Percentiles rank a stretch among this genome's conserved stretches.
phyloP scores from a whole-genome alignment of 148 eudicot genomes.

The Amaranthus hypochondriacus region DNA sequence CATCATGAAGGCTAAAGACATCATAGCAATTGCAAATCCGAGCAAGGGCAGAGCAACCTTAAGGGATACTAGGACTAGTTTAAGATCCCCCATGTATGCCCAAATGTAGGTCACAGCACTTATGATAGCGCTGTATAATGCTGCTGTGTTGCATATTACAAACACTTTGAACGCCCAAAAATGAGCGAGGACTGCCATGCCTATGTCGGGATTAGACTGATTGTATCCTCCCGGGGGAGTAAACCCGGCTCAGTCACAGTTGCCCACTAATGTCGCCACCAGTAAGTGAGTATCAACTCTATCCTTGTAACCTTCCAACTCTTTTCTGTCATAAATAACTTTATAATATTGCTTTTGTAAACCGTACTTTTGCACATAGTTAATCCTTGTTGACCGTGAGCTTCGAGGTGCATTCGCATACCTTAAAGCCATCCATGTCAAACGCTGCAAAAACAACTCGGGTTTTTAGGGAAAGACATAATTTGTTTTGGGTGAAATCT shows the following conservation, averaged over 20 bases:
- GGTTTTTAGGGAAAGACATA: no score
- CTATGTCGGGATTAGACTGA: constrained; percentile 4
- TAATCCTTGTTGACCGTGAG: constrained; percentile 11
- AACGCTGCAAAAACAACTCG: constrained; percentile 7
- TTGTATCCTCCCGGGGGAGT: constrained; percentile 18
- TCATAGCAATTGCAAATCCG: constrained; percentile 37
- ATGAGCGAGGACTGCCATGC: constrained; percentile 14
- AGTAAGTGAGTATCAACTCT: constrained; percentile 21
- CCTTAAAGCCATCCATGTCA: constrained; percentile 24
- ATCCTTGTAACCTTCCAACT: constrained; percentile 16
- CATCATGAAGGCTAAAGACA: constrained; percentile 48
- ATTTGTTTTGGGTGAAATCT: no score
- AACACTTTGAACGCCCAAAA: constrained; percentile 22
- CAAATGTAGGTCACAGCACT: constrained; percentile 37
- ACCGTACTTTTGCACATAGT: background rate
- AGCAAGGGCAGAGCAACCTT: constrained; percentile 33
- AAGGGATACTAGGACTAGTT: constrained; percentile 19
- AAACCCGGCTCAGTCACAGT: constrained; percentile 28
- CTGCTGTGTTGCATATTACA: constrained; percentile 38
- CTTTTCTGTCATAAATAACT: background rate
- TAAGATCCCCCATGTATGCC: constrained; percentile 39
- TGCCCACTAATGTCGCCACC: constrained; percentile 25
- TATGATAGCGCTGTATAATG: constrained; percentile 36
- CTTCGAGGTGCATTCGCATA: constrained; percentile 16
- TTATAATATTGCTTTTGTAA: background rate